Base-by-base conservation (phyloP, 495 filamentous ascomycete genomes). In the Acidomyces sp. region DNA sequence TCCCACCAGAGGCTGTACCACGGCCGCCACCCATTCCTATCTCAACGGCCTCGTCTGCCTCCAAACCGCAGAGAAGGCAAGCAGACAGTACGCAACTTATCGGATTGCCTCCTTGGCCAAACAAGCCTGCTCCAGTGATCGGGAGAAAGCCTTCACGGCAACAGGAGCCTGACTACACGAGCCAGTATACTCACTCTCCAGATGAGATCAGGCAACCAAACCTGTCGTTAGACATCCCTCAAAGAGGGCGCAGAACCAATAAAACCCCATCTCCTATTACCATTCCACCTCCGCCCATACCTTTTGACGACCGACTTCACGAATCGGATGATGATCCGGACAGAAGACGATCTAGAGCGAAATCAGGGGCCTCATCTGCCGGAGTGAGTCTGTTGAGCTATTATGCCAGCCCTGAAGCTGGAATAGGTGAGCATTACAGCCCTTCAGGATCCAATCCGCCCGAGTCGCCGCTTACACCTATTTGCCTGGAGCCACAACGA, bases 171-270 rank as follows among this genome's bases (percentile, higher is more conserved):
- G 16, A 29, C 36, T 24, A 33, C 18, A 16, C 43, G 25, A 22
- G 20, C 35, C 17, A 39, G 15, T 22, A 28, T 17, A 41, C 26
- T 12, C 1, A 15, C 3, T 26, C 41, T 4, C 41, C 43, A 3
- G 29, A 40, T 2, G 20, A 23, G 9, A 9, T 27, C 9, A 5
- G 11, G n/a, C 42, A 37, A 21, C 48, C 43, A 2, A 25, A 37
- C 1, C 48, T 51, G 5, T 51, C 48, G 12, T 21, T 51, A n/a
- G 16, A 40, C 19, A 37, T 43, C n/a, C 48, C 48, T 17, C 23
- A 18, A 34, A 27, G 37, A 28, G 34, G 41, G 40, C 18, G 41
- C 7, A 15, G 41, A 12, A 6, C 41, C 4, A 24, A 22, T 5
- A 34, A 41, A 23, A 10, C 41, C 3, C 35, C 41, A 15, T 35